Evolutionary conservation across 805 yeast species (phyloP).

Genomic region (Candida germanica): DNA sequence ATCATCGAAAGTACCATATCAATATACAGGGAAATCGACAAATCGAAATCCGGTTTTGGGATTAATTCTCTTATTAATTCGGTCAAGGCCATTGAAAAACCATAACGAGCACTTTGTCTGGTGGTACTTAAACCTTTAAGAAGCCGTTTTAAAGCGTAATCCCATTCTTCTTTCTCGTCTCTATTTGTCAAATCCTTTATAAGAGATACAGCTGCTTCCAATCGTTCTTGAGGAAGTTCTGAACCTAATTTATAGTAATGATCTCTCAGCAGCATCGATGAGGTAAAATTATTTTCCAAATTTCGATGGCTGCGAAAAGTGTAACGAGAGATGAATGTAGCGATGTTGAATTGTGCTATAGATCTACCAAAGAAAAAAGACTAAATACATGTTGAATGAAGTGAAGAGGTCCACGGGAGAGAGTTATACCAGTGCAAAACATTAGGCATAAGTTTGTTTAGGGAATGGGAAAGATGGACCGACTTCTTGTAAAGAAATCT

Average conservation of each 20-base stretch:
- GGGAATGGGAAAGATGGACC: slow-evolving; percentile 94
- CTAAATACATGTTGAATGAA: slow-evolving; percentile 23
- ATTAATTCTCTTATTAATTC: slow-evolving; percentile 51
- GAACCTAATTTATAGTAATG: slow-evolving; percentile 76
- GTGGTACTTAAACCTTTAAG: slow-evolving; percentile 79
- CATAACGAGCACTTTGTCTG: slow-evolving; percentile 79
- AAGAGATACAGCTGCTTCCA: slow-evolving; percentile 65
- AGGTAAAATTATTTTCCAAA: not conserved
- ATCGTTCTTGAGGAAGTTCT: slow-evolving; percentile 68
- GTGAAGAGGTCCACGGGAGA: slow-evolving; percentile 14
- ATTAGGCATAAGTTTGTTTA: slow-evolving; percentile 52
- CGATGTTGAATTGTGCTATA: slow-evolving; percentile 9
- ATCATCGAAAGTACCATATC: slow-evolving; percentile 40
- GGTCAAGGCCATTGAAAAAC: slow-evolving; percentile 83
- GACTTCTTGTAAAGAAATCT: slow-evolving; percentile 83
- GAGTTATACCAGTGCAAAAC: not conserved
- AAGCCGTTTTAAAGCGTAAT: slow-evolving; percentile 74
- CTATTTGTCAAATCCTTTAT: slow-evolving; percentile 54
- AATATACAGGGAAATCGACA: slow-evolving; percentile 30
- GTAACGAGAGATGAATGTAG: not conserved
- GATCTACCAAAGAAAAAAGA: slow-evolving; percentile 3
- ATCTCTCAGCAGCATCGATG: slow-evolving; percentile 51
- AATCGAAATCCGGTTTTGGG: slow-evolving; percentile 25
- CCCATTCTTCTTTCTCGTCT: slow-evolving; percentile 59
- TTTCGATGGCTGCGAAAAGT: slow-evolving; percentile 7